A percentile compares a stretch with the other conserved stretches of the same genome.
These are phyloP conservation scores for Vitis labrusca DNA, from an alignment of 164 flowering plant genomes.

Conservation along the genomic window DNA sequence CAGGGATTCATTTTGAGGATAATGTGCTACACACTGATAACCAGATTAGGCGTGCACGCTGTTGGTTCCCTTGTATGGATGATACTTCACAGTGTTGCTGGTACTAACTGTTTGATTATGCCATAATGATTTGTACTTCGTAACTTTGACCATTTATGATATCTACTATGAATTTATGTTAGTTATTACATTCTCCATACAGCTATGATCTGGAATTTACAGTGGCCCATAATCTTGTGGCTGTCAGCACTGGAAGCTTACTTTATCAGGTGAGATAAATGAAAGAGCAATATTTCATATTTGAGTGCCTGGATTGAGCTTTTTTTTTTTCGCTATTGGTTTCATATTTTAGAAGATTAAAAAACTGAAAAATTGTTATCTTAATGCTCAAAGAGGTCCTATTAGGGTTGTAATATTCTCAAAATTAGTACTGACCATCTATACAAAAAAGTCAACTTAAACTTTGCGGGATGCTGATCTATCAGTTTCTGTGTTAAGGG, in stretches of 20 bases:
- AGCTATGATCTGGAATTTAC: conserved; percentile 95
- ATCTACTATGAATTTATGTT: background rate
- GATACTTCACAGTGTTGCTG: conserved; percentile 72
- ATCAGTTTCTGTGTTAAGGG: no score
- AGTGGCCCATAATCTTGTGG: conserved; percentile 79
- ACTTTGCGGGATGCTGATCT: no score
- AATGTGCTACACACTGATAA: conserved; percentile 76
- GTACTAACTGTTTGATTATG: conserved; percentile 29
- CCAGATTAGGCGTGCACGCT: conserved; percentile 88
- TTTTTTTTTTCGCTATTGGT: background rate
- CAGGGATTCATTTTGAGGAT: conserved; percentile 75
- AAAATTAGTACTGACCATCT: no score
- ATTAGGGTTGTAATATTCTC: no score
- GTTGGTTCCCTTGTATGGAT: conserved; percentile 98
- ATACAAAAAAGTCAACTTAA: no score
- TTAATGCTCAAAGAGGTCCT: no score
- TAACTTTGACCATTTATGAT: background rate
- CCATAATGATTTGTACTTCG: background rate
- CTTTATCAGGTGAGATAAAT: conserved; percentile 74
- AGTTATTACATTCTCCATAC: conserved; percentile 19
- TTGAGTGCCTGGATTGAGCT: background rate
- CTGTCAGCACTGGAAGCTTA: conserved; percentile 84
- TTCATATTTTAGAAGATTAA: background rate
- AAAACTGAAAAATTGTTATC: no score
- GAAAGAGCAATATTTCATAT: background rate